These are phyloP conservation scores for Closterium sp. DNA, from an alignment of 139 green algal species.

Conservation along the genomic window DNA sequence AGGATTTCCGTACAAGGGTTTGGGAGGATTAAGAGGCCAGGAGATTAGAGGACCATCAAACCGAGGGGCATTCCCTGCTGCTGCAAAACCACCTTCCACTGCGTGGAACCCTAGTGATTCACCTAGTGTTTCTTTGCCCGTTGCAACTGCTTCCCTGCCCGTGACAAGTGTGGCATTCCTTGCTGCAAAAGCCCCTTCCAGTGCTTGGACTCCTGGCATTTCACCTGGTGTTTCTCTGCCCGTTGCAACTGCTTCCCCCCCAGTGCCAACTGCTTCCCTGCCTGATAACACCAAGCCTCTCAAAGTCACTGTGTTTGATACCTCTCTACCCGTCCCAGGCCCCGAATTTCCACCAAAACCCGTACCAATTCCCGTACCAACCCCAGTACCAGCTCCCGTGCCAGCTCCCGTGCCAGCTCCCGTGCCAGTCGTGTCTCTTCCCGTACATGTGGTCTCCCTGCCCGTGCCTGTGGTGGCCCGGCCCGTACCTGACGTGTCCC, in stretches of 20 bases:
- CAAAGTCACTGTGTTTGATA: neutral
- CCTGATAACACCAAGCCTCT: neutral
- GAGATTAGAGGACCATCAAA: too few species aligned
- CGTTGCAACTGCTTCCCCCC: neutral
- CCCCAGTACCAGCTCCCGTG: neutral
- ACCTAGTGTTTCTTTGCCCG: too few species aligned
- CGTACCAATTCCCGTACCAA: neutral
- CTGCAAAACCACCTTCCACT: too few species aligned
- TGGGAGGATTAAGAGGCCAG: too few species aligned
- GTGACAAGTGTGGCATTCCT: too few species aligned
- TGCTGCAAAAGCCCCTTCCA: too few species aligned
- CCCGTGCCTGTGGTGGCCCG: neutral
- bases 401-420: neutral
- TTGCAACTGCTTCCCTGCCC: too few species aligned
- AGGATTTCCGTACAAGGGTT: too few species aligned
- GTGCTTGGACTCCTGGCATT: too few species aligned
- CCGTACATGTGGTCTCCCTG: neutral
- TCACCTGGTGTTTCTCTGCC: too few species aligned
- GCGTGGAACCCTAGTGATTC: too few species aligned
- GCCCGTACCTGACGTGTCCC: neutral
- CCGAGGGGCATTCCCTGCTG: too few species aligned
- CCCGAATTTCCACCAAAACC: neutral
- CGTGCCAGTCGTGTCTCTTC: neutral
- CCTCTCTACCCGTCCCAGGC: neutral
- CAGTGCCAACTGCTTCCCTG: neutral